phyloP scores from a whole-genome alignment of 2,329 filamentous ascomycete genomes.

The Sporothrix mexicana region DNA sequence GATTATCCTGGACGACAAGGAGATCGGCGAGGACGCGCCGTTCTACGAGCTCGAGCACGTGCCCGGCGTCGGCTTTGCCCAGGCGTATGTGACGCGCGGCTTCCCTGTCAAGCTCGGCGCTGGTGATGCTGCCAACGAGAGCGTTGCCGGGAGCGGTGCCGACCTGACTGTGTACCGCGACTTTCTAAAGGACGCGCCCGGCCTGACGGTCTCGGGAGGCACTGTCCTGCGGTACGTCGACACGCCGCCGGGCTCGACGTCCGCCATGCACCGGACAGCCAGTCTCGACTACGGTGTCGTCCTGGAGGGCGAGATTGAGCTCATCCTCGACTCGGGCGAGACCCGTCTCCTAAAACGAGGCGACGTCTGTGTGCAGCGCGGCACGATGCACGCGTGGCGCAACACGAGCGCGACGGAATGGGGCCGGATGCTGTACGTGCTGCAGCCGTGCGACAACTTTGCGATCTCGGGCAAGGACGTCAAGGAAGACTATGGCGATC shows the following conservation, averaged over 20 bases:
- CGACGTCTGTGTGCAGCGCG: slow-evolving; percentile 9
- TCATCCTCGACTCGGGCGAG: background rate
- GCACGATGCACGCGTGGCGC: slow-evolving; percentile 9
- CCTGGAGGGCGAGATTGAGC: background rate
- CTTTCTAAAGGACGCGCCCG: background rate
- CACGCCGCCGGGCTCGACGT: background rate
- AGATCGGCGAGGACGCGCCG: background rate
- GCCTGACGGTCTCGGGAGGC: background rate
- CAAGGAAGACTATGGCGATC: background rate
- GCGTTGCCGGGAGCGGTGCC: background rate
- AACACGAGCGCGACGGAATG: background rate
- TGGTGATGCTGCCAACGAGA: background rate
- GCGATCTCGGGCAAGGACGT: background rate
- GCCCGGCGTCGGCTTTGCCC: background rate
- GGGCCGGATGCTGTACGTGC: slow-evolving; percentile 11
- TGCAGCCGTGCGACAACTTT: slow-evolving; percentile 5
- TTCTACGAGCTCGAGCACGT: background rate
- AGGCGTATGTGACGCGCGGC: background rate
- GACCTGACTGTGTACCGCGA: background rate
- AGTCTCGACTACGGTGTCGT: slow-evolving; percentile 3
- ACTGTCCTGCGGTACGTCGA: slow-evolving; percentile 9
- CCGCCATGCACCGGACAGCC: slow-evolving; percentile 5
- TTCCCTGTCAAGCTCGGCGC: background rate
- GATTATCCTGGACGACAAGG: background rate
- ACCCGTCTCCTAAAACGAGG: background rate